These are phyloP conservation scores for Crithidia brevicula DNA, from an alignment of 208 protist species.

Conservation along the genomic window DNA sequence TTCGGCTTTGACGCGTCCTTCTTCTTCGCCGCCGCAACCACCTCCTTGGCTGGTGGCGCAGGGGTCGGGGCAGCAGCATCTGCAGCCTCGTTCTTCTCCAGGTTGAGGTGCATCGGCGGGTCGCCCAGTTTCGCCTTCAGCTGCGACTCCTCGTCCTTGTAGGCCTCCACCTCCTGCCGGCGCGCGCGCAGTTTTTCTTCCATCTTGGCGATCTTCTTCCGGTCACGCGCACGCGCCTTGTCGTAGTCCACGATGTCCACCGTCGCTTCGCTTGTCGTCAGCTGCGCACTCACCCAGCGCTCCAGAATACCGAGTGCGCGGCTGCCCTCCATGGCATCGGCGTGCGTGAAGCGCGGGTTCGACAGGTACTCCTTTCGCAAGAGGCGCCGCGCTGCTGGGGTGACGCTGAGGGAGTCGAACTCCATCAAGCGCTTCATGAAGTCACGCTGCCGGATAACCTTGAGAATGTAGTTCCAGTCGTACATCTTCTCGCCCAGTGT, in stretches of 20 bases:
- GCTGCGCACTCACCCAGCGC: constrained; percentile 52
- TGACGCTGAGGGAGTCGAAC: constrained; percentile 46
- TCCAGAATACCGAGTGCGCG: constrained; percentile 52
- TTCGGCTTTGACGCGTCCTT: not conserved
- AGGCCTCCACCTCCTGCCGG: constrained; percentile 15
- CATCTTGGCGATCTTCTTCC: constrained; percentile 23
- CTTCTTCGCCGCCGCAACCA: not conserved
- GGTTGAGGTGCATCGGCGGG: constrained; percentile 10
- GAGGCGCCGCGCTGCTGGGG: constrained; percentile 14
- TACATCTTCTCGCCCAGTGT: constrained; percentile 37
- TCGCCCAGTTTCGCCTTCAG: constrained; percentile 16
- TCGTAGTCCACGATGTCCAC: constrained; percentile 22
- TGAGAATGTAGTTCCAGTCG: constrained; percentile 36
- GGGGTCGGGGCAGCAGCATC: not conserved
- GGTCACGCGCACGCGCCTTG: constrained; percentile 5
- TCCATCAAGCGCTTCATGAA: constrained; percentile 40
- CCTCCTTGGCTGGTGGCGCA: too few species aligned
- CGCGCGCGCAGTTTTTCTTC: constrained; percentile 18
- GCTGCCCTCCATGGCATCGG: constrained; percentile 53
- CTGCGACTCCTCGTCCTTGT: constrained; percentile 21
- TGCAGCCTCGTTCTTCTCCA: not conserved
- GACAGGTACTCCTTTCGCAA: constrained; percentile 36
- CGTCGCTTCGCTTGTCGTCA: constrained; percentile 32
- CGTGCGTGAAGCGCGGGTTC: constrained; percentile 55
- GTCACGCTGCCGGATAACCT: constrained; percentile 36